phyloP scores from a whole-genome alignment of 371 early-diverging fungal species.

The Sporodiniella umbellata region DNA sequence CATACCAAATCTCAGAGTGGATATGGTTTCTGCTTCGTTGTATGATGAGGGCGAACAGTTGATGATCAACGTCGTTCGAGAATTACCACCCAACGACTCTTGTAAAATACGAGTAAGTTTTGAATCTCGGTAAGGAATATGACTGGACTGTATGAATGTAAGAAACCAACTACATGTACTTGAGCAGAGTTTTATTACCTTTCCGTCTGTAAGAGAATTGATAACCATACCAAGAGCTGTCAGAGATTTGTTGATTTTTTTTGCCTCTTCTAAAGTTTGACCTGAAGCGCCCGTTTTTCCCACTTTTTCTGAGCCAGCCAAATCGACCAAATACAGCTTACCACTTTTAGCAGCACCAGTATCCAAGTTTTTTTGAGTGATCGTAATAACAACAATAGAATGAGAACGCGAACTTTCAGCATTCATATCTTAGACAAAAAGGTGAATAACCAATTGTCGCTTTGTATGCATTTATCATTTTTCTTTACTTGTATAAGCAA shows the following conservation, averaged over 20 bases:
- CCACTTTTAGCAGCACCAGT: constrained; percentile 89
- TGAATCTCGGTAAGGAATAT: constrained; percentile 98
- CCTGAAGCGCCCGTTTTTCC: constrained; percentile 98
- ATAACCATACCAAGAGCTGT: constrained; percentile 94
- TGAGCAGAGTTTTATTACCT: too few species aligned
- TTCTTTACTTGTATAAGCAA: constrained; percentile 77
- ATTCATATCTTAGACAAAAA: constrained; percentile 81
- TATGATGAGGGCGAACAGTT: constrained; percentile 95
- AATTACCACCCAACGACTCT: constrained; percentile 98
- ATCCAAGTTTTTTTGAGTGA: constrained; percentile 90
- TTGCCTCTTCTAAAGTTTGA: constrained; percentile 98
- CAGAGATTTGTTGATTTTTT: constrained; percentile 99
- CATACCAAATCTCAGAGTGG: constrained; percentile 96
- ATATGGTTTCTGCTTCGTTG: constrained; percentile 94
- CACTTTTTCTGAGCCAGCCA: constrained; percentile 99
- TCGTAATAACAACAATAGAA: constrained; percentile 95
- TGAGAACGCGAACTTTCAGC: constrained; percentile 95
- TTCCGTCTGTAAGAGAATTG: constrained; percentile 81
- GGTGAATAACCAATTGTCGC: background rate
- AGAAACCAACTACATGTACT: background rate
- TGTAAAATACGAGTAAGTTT: constrained; percentile 98
- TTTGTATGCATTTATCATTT: constrained; percentile 3
- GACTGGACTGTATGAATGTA: constrained; percentile 67
- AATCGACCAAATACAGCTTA: constrained; percentile 95
- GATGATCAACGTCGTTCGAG: constrained; percentile 95